Evolutionary conservation across 2,329 filamentous ascomycete species (phyloP).

Genomic region (Colletotrichum graminicola): DNA sequence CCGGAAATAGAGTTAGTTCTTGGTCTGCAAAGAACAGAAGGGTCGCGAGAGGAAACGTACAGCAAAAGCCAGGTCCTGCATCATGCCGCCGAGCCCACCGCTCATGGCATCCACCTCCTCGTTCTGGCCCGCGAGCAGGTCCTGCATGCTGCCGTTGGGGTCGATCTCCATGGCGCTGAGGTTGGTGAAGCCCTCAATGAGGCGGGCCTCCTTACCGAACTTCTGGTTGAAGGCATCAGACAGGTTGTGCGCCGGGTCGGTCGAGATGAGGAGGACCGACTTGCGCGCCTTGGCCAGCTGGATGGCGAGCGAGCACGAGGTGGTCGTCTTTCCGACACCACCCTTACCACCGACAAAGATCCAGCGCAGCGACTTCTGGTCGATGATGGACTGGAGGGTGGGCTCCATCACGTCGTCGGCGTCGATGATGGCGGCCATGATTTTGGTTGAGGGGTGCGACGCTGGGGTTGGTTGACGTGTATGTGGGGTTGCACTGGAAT

Average conservation of each 20-base stretch:
- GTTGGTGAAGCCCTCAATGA: conserved; percentile 92
- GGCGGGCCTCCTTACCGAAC: conserved; percentile 97
- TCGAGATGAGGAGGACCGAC: conserved; percentile 97
- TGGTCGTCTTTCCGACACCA: conserved; percentile 99
- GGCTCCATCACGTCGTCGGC: conserved; percentile 85
- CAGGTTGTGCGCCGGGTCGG: conserved; percentile 97
- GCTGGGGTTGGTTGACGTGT: background rate
- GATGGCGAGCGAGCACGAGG: conserved; percentile 97
- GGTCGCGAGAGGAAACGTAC: conserved; percentile 63
- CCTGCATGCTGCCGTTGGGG: conserved; percentile 97
- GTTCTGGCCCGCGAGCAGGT: conserved; percentile 82
- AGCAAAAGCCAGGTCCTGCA: conserved; percentile 97
- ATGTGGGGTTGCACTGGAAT: background rate
- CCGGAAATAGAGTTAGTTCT: background rate
- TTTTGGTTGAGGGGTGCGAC: conserved; percentile 41
- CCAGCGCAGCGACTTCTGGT: conserved; percentile 96
- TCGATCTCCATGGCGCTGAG: conserved; percentile 99
- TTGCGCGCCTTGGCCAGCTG: conserved; percentile 96
- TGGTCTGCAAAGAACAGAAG: background rate
- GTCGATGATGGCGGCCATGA: conserved; percentile 64
- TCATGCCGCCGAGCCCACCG: conserved; percentile 89
- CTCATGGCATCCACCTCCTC: conserved; percentile 77
- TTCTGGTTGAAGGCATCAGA: conserved; percentile 99
- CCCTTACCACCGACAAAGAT: conserved; percentile 99
- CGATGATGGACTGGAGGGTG: conserved; percentile 91